These are phyloP conservation scores for Chrysochromulina tobinii DNA, from an alignment of 78 protist species.

Conservation along the genomic window DNA sequence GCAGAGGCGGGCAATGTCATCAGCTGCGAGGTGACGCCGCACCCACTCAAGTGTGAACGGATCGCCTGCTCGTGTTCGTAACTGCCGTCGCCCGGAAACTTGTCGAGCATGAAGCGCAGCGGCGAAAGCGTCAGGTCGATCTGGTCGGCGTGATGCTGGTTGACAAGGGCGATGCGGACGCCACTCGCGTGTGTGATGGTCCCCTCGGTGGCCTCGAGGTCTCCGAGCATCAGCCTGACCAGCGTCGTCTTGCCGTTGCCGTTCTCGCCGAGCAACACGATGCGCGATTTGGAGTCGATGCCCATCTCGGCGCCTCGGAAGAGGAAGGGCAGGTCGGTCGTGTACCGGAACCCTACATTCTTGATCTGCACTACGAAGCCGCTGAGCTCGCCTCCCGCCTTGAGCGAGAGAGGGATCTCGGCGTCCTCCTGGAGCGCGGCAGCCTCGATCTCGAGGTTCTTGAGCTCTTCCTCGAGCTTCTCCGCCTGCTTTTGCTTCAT, in stretches of 20 bases:
- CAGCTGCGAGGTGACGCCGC: not conserved
- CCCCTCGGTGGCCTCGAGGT: slow-evolving; percentile 76
- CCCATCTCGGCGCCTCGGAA: slow-evolving; percentile 14
- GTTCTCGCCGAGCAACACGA: slow-evolving; percentile 42
- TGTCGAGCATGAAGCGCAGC: not conserved
- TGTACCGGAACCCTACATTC: slow-evolving; percentile 14
- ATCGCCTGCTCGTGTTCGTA: slow-evolving; percentile 2
- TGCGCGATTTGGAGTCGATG: slow-evolving; percentile 18
- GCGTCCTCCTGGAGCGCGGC: slow-evolving; percentile 13
- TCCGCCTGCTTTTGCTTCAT: slow-evolving; percentile 3
- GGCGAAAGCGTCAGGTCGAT: slow-evolving; percentile 44
- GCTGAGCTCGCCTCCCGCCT: not conserved
- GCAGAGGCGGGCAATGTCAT: not conserved
- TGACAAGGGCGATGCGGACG: slow-evolving; percentile 26
- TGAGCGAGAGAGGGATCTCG: not conserved
- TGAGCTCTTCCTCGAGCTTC: not conserved
- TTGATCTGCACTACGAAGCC: not conserved
- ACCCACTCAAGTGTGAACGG: not conserved
- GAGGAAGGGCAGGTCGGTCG: not conserved
- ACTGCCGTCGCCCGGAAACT: slow-evolving; percentile 20
- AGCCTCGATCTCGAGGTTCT: not conserved
- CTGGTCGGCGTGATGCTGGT: slow-evolving; percentile 54
- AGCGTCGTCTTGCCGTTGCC: slow-evolving; percentile 56
- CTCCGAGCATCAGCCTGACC: slow-evolving; percentile 75
- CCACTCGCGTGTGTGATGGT: not conserved